Percentiles rank a stretch among this genome's conserved stretches.
These are phyloP conservation scores for Cubamyces lactineus DNA, from an alignment of 768 basidiomycete species.

Conservation along the genomic window DNA sequence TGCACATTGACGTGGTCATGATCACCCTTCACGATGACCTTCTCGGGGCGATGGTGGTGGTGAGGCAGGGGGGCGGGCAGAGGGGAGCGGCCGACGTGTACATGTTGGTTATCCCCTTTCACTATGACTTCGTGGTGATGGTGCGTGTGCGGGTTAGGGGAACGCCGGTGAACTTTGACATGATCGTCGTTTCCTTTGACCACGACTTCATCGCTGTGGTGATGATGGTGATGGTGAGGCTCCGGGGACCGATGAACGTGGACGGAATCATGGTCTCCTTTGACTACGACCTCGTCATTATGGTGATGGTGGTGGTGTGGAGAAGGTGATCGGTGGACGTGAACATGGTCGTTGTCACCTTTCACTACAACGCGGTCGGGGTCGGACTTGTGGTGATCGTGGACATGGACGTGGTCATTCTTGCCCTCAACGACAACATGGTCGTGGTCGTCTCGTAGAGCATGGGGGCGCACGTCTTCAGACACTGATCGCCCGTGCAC, in stretches of 20 bases:
- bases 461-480: background rate
- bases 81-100: slow-evolving; percentile 19
- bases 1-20: slow-evolving; percentile 12
- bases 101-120: slow-evolving; percentile 30
- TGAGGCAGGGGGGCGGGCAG: slow-evolving; percentile 1
- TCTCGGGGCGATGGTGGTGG: slow-evolving; percentile 18
- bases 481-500: slow-evolving; percentile 20
- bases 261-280: slow-evolving; percentile 25
- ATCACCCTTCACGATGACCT: slow-evolving; percentile 7
- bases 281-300: slow-evolving; percentile 20
- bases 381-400: slow-evolving; percentile 21
- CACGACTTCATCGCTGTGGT: slow-evolving; percentile 22
- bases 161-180: slow-evolving; percentile 11
- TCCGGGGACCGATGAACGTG: slow-evolving; percentile 23
- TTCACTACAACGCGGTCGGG: slow-evolving; percentile 24
- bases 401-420: slow-evolving; percentile 14
- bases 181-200: slow-evolving; percentile 28
- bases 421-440: slow-evolving; percentile 14
- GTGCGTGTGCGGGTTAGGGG: slow-evolving; percentile 1
- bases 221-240: slow-evolving; percentile 23
- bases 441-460: slow-evolving; percentile 17
- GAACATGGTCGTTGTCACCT: slow-evolving; percentile 28
- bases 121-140: slow-evolving; percentile 21
- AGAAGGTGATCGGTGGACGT: slow-evolving; percentile 23
- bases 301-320: slow-evolving; percentile 18